Conservation (phyloP, 768 basidiomycete genomes). For the Mycena crocata region DNA sequence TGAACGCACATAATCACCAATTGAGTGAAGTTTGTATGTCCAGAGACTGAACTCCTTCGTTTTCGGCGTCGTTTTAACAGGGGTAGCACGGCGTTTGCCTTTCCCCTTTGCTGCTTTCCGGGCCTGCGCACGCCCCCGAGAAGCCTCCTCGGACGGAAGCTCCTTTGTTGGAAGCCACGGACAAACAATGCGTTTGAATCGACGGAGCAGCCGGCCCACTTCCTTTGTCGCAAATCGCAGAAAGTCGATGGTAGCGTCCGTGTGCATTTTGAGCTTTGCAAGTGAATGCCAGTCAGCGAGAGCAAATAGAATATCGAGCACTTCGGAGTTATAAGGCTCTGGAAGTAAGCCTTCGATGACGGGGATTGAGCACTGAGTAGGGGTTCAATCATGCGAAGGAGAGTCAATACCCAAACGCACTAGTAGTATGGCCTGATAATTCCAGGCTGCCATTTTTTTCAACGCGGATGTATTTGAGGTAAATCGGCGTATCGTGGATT, state of each 20-base stretch:
- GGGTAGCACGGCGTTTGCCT: neutral
- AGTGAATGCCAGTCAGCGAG: constrained; percentile 10
- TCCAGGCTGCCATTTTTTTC: constrained; percentile 37
- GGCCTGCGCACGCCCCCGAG: constrained; percentile 15
- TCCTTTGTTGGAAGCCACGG: neutral
- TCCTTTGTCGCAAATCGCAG: constrained; percentile 12
- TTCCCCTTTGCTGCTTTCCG: constrained; percentile 19
- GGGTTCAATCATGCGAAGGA: no score
- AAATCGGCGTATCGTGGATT: constrained; percentile 36
- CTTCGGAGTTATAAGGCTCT: neutral
- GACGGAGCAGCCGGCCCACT: neutral
- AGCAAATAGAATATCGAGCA: neutral
- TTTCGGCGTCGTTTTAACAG: neutral
- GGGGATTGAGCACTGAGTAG: constrained; percentile 51
- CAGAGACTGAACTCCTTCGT: constrained; percentile 38
- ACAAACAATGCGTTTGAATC: neutral
- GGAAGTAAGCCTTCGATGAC: constrained; percentile 31
- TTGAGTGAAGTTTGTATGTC: constrained; percentile 48
- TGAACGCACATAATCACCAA: constrained; percentile 44
- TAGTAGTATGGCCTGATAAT: constrained; percentile 42
- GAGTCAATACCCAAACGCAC: no score
- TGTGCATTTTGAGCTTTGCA: constrained; percentile 12
- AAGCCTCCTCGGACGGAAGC: constrained; percentile 2
- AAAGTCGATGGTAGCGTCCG: constrained; percentile 29
- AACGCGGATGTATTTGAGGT: constrained; percentile 33